Base-by-base conservation (phyloP, 345 rosid genomes). In the Chamaenerion angustifolium region DNA sequence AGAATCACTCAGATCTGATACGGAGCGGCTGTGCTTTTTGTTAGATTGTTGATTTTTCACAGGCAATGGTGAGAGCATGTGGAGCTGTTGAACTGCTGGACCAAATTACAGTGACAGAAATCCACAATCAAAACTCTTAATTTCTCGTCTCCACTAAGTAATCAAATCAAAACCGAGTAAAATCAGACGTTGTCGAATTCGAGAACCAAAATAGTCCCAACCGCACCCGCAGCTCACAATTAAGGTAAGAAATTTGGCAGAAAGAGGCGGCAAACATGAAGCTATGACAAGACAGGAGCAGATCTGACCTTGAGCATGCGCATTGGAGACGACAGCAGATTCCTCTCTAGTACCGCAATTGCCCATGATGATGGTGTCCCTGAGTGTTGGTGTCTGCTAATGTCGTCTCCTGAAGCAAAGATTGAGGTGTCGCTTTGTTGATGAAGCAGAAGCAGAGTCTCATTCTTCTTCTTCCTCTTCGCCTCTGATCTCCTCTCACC, bases 341-440 rank as follows among this genome's bases (percentile, higher is more conserved):
- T 92, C 95, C 73, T 86, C 98, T 74, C 93, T 73, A 56, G 96
- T 92, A 52, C 94, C 94, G 53, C 98, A 92, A 77, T 86, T 86
- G 56, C 96, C 98, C 98, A 90, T 90, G 23, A 37, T 47, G 58
- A 42, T 40, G 13, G 52, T 31, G 42, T n/a, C 6, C 11, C 46
- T 45, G 13, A 40, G 15, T 42, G 41, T 27, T 31, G 48, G 50
- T 10, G 56, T 45, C 19, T 11, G 27, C 21, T 18, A 27, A 12
- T 12, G 23, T 42, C 27, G 55, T 35, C 5, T 23, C 3, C 27
- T 23, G 27, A 5, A 23, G 27, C 27, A 23, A 5, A 23, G 27
- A 23, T 23, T 23, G 27, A 42, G 48, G 49, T 45, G 48, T 27
- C 42, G 63, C 48, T 51, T 12, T 57, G 17, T 12, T 40, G 46